phyloP scores from a whole-genome alignment of 331 rosid genomes.

The Quercus tomentella region DNA sequence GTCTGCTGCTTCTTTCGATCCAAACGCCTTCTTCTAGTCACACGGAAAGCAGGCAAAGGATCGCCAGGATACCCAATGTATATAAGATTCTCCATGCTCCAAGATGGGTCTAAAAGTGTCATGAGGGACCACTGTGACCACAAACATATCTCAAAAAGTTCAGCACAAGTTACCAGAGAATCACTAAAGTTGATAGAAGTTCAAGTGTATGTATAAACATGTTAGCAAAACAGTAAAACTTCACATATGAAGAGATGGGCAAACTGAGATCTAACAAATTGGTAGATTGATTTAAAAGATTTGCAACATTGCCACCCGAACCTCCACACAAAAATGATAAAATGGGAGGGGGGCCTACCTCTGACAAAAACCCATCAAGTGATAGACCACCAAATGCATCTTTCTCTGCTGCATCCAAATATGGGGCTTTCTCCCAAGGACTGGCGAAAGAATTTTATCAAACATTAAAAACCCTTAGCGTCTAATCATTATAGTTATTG shows the following conservation, averaged over 20 bases:
- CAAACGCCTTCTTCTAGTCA: conserved; percentile 70
- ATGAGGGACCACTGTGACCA: conserved; percentile 87
- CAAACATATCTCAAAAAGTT: conserved; percentile 4
- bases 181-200: not conserved
- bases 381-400: conserved; percentile 83
- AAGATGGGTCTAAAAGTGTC: conserved; percentile 82
- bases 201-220: not conserved
- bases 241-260: not conserved
- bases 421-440: conserved; percentile 77
- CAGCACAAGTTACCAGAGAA: not conserved
- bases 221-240: not conserved
- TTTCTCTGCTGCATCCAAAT: conserved; percentile 70
- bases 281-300: not conserved
- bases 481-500: not conserved
- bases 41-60: conserved; percentile 66
- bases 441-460: conserved; percentile 39
- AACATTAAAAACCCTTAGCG: conserved; percentile 9
- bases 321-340: not conserved
- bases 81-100: conserved; percentile 80
- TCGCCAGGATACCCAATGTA: conserved; percentile 84
- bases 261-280: not conserved
- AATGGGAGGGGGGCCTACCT: conserved; percentile 38
- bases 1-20: conserved; percentile 87
- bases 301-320: not conserved
- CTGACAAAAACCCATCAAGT: conserved; percentile 78